Conservation (phyloP, 2,329 filamentous ascomycete genomes). For the Ampelomyces quisqualis region DNA sequence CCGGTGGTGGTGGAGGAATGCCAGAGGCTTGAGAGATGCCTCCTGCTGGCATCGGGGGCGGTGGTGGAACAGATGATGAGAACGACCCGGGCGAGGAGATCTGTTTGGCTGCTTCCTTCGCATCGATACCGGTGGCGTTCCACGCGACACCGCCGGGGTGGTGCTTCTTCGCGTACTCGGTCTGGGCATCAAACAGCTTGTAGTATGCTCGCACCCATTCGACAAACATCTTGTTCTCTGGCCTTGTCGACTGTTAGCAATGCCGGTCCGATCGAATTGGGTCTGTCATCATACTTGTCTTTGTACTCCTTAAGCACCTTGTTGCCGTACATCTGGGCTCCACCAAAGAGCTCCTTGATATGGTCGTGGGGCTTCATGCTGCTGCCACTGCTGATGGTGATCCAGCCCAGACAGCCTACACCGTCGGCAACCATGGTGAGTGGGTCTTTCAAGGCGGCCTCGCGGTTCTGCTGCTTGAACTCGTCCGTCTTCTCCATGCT, state of each 20-base stretch:
- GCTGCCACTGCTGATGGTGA: constrained; percentile 66
- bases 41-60: constrained; percentile 60
- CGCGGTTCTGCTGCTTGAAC: constrained; percentile 78
- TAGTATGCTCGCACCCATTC: constrained; percentile 95
- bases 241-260: constrained; percentile 50
- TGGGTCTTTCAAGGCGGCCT: constrained; percentile 73
- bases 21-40: constrained; percentile 62
- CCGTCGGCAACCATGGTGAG: constrained; percentile 86
- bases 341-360: constrained; percentile 77
- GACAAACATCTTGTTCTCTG: constrained; percentile 65
- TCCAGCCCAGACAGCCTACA: constrained; percentile 87
- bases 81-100: constrained; percentile 52
- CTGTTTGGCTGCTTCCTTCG: constrained; percentile 66
- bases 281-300: constrained; percentile 60
- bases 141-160: constrained; percentile 78
- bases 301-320: constrained; percentile 89
- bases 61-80: constrained; percentile 67
- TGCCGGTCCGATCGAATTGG: background rate
- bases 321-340: constrained; percentile 93
- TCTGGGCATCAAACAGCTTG: constrained; percentile 79
- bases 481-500: constrained; percentile 76
- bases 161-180: constrained; percentile 80
- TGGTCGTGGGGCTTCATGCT: constrained; percentile 73
- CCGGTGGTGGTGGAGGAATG: constrained; percentile 65
- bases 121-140: constrained; percentile 77